Percentiles rank a stretch among this genome's conserved stretches.
Conservation (phyloP, 2,329 filamentous ascomycete species). For the Fusarium albosuccineum region DNA sequence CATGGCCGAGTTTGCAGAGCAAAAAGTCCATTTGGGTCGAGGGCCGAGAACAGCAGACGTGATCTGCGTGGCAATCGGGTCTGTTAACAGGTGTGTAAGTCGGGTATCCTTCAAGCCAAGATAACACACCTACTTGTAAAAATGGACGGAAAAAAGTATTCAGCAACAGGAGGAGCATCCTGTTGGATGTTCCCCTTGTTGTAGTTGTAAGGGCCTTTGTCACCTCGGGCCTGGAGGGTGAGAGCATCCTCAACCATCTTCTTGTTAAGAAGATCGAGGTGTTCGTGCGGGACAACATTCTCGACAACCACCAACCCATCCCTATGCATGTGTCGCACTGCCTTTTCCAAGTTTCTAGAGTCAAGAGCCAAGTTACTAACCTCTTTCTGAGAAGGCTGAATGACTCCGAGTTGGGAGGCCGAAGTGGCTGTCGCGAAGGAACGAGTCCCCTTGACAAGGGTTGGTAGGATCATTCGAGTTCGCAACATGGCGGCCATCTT, state of each 20-base stretch:
- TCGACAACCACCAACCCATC: conserved; percentile 71
- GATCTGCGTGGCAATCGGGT: conserved; percentile 68
- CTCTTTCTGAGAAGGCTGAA: conserved; percentile 58
- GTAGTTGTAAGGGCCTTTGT: conserved; percentile 72
- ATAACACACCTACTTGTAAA: conserved; percentile 62
- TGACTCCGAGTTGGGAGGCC: conserved; percentile 25
- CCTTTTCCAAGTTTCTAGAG: conserved; percentile 66
- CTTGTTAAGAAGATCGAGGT: conserved; percentile 67
- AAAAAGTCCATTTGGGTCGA: conserved; percentile 67
- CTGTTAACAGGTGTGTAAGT: conserved; percentile 47
- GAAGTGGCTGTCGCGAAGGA: conserved; percentile 23
- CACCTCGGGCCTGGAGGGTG: conserved; percentile 62
- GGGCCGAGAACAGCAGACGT: conserved; percentile 68
- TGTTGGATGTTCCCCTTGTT: conserved; percentile 74
- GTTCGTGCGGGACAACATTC: conserved; percentile 62
- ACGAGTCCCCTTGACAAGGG: conserved; percentile 13
- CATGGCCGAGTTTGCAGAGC: conserved; percentile 70
- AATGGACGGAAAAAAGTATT: conserved; percentile 63
- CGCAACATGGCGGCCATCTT: conserved; percentile 24
- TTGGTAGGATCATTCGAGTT: conserved; percentile 10
- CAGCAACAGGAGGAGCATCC: conserved; percentile 65
- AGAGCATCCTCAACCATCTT: conserved; percentile 72
- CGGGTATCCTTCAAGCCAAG: rapidly evolving
- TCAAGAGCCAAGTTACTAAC: conserved; percentile 54
- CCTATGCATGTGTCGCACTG: conserved; percentile 62